Evolutionary conservation across 345 rosid genomes (phyloP), one percentile per base, ranked within the genome.

Genomic region (Acer negundo): DNA sequence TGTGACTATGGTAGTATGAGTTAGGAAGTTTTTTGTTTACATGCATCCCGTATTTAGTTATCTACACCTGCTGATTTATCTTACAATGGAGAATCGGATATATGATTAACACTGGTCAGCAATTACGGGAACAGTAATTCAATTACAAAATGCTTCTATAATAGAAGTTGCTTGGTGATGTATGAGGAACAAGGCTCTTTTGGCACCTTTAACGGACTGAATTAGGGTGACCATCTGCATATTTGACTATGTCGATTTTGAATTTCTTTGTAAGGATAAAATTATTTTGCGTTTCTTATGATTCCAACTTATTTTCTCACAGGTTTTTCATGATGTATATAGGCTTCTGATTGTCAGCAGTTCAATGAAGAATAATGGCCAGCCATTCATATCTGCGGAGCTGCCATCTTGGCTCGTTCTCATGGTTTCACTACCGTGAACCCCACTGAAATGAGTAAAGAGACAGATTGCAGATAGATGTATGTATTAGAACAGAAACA

Each of bases 381-480:
- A 56, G 75, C 55, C 40, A 56, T 20, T 56, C 3, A n/a, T 7
- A 55, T 26, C 42, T 62, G 16, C 16, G 51, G 31, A 40, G 38
- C 28, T 0, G 6, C 26, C 47, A 6, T 11, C 62, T 4, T 75
- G 53, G 78, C 61, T 46, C 16, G 31, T 31, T 73, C 42, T 78
- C 84, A 83, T 81, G 82, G 85, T 83, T 86, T 80, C 68, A 77
- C 73, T 78, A 78, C 85, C 85, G 78, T 81, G 77, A 69, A 65
- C 46, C 42, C 68, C 26, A 15, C 49, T 19, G 0, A 35, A 20
- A 28, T 46, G 23, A 67, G 2, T 69, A 7, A 38, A 31, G 22
- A 65, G 10, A 66, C 28, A 75, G 15, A 75, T 26, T 47, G 70
- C 44, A 47, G 26, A 17, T 64, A 51, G 15, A 75, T 23, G 24